Evolutionary conservation across 2,329 filamentous ascomycete genomes (phyloP), one percentile per base, ranked within the genome.

Genomic region (Epichloe typhina): DNA sequence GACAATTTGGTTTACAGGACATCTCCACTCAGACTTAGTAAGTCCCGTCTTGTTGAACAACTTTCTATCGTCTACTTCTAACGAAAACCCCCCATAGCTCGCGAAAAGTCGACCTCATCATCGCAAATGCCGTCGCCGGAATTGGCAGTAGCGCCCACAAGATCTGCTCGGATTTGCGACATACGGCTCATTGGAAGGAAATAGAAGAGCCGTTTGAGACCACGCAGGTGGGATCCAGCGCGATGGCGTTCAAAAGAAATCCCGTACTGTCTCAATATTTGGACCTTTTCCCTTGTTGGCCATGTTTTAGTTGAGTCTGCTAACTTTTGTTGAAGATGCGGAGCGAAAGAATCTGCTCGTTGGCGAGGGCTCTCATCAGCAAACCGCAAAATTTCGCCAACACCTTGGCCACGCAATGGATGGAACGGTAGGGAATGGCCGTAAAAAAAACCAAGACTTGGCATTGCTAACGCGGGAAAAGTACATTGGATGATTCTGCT

Each of bases 141-240:
- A 81, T 95, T 48, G 89, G 86, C 23, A 77, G 87, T n/a, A 88
- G 87, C 0, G 86, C 81, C 0, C 60, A 63, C 62, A 80, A 83
- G 53, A 90, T 94, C 54, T 78, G 80, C 46, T 75, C 76, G 31
- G 31, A 31, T 31, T 11, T 31, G 9, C 45, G 86, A 91, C 59
- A 85, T 93, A 57, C 76, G 86, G 46, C 83, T 87, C 31, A 62
- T 72, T 91, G 46, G 83, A 94, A 95, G 73, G 88, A 94, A 66
- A 72, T 93, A 52, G 89, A 94, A 63, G 86, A 90, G 71, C 87
- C 86, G 0, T 87, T 88, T 59, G 86, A 90, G 69, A 81, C 80
- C 59, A 78, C 82, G 57, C 88, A 94, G 69, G 88, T 90, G 57
- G 86, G 84, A 31, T 79, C 73, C 38, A 6, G 15, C 41, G 54